A percentile compares a stretch with the other conserved stretches of the same genome.
Conservation (phyloP, 116 monocot genomes). For the Trichopus zeylanicus region DNA sequence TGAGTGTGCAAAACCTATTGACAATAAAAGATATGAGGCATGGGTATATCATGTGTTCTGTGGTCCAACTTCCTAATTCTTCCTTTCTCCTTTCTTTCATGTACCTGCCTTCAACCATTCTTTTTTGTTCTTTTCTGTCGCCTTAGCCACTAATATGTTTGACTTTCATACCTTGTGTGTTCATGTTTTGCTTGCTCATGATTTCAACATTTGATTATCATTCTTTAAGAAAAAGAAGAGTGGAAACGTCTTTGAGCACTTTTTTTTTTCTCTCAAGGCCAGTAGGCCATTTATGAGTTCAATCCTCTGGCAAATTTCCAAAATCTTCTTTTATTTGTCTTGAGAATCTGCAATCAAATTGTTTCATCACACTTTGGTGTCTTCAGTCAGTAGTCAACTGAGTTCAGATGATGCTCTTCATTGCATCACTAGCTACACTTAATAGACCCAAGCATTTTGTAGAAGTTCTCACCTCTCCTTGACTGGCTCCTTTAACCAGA, state of each 20-base stretch:
- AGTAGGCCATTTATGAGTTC: too few species aligned
- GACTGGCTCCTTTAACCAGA: conserved; percentile 95
- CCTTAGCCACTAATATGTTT: too few species aligned
- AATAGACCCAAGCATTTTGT: not conserved
- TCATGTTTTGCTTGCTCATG: not conserved
- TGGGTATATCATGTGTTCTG: not conserved
- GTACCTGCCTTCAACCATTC: not conserved
- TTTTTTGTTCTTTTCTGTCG: not conserved
- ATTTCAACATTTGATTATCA: not conserved
- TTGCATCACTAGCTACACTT: not conserved
- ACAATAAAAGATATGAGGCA: not conserved
- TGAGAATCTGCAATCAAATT: too few species aligned
- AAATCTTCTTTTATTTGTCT: too few species aligned
- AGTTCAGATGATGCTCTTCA: too few species aligned
- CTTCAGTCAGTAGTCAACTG: too few species aligned
- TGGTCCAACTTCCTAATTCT: not conserved
- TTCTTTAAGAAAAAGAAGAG: too few species aligned
- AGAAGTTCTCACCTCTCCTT: conserved; percentile 73
- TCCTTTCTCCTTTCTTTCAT: not conserved
- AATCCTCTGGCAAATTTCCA: too few species aligned
- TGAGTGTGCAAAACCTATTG: not conserved
- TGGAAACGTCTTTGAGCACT: too few species aligned
- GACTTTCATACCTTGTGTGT: too few species aligned
- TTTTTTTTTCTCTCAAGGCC: too few species aligned
- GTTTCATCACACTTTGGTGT: too few species aligned